Conservation (phyloP, 805 yeast species). For the Ogataea methanolica region DNA sequence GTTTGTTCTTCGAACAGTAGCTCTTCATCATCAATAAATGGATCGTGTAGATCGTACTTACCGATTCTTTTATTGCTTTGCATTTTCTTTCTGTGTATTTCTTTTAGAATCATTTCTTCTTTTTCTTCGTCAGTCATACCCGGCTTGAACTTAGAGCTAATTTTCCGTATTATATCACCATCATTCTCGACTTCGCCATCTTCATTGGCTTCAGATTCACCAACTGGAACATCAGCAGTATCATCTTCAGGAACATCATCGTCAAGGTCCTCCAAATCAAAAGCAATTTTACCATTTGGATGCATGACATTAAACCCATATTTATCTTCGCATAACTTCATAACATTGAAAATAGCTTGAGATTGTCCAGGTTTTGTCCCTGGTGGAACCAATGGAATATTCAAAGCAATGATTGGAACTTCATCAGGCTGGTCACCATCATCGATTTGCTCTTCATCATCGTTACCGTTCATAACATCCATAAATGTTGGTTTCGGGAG, state of each 20-base stretch:
- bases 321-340: conserved; percentile 73
- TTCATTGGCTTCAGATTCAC: conserved; percentile 34
- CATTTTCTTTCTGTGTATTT: conserved; percentile 35
- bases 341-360: conserved; percentile 65
- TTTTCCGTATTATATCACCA: conserved; percentile 29
- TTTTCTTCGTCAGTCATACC: conserved; percentile 32
- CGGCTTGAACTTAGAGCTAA: conserved; percentile 26
- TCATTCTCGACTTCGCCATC: conserved; percentile 34
- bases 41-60: conserved; percentile 88
- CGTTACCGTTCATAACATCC: conserved; percentile 8
- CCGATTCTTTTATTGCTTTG: conserved; percentile 71
- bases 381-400: conserved; percentile 52
- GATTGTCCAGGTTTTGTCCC: conserved; percentile 42
- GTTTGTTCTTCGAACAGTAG: conserved; percentile 89
- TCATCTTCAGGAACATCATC: conserved; percentile 43
- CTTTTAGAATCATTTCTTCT: conserved; percentile 27
- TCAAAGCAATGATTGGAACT: conserved; percentile 48
- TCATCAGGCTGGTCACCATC: conserved; percentile 12
- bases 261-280: conserved; percentile 45
- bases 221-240: conserved; percentile 27
- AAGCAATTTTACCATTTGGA: conserved; percentile 58
- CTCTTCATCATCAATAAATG: conserved; percentile 95
- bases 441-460: conserved; percentile 2
- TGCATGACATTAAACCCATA: conserved; percentile 75
- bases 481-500: conserved; percentile 17